A percentile compares a stretch with the other conserved stretches of the same genome.
These are phyloP conservation scores for Phallus indusiatus DNA, from an alignment of 768 basidiomycete species.

Conservation along the genomic window DNA sequence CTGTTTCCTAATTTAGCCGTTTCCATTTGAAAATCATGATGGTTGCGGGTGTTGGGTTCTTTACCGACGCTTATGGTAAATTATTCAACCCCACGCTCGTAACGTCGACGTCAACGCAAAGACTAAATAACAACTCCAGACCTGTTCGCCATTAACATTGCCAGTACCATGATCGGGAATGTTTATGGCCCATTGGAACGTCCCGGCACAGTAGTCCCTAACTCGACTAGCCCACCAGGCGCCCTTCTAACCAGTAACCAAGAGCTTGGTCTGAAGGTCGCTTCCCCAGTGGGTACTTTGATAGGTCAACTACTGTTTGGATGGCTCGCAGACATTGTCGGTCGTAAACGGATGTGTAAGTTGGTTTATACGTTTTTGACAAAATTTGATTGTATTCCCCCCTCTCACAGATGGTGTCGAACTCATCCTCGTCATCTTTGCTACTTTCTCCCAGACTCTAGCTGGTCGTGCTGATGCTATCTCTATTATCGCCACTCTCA, in stretches of 20 bases:
- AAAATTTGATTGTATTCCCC: no score
- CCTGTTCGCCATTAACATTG: constrained; percentile 87
- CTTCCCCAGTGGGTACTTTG: constrained; percentile 67
- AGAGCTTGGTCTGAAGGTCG: constrained; percentile 69
- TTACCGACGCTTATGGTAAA: constrained; percentile 59
- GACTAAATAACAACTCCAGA: constrained; percentile 34
- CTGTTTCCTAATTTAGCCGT: constrained; percentile 41
- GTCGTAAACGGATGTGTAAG: constrained; percentile 75
- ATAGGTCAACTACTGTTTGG: constrained; percentile 72
- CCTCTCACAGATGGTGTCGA: constrained; percentile 67
- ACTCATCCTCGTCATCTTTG: constrained; percentile 74
- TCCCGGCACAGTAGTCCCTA: no score
- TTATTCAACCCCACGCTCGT: constrained; percentile 4
- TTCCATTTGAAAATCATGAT: constrained; percentile 72
- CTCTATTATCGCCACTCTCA: constrained; percentile 61
- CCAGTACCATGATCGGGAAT: constrained; percentile 72
- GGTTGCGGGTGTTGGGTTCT: constrained; percentile 76
- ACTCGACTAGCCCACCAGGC: constrained; percentile 12
- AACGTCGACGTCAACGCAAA: no score
- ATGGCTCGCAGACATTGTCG: constrained; percentile 68
- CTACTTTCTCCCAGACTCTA: constrained; percentile 71
- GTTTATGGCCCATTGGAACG: constrained; percentile 45
- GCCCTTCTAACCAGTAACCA: constrained; percentile 47
- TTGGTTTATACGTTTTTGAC: no score
- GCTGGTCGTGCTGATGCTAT: constrained; percentile 59